phyloP scores from a whole-genome alignment of 495 filamentous ascomycete genomes.

The Aspergillus conjunctus region DNA sequence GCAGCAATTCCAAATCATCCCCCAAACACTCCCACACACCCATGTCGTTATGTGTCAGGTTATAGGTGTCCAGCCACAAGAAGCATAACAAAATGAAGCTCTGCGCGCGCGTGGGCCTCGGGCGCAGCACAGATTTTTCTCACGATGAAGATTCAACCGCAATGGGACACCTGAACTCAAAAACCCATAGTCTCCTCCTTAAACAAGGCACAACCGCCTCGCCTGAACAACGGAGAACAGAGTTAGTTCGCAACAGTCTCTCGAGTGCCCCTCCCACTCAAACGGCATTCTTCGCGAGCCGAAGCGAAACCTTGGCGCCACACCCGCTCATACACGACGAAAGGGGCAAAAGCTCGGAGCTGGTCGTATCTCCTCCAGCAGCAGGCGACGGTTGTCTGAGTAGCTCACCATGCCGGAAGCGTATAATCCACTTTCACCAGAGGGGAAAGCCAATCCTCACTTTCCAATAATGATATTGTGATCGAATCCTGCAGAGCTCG shows the following conservation, averaged over 20 bases:
- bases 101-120: no score
- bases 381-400: not conserved
- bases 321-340: not conserved
- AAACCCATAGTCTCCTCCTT: not conserved
- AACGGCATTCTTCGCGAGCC: not conserved
- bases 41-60: not conserved
- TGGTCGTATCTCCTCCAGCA: not conserved
- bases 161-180: not conserved
- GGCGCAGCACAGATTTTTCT: not conserved
- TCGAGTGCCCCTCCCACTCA: not conserved
- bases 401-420: not conserved
- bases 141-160: not conserved
- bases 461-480: no score
- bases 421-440: no score
- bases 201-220: not conserved
- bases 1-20: not conserved
- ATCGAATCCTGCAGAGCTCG: not conserved
- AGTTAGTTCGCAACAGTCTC: no score
- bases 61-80: not conserved
- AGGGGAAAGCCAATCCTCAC: no score
- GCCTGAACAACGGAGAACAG: not conserved
- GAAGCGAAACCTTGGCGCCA: not conserved
- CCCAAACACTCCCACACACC: not conserved
- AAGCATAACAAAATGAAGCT: not conserved
- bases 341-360: not conserved